Evolutionary conservation across 139 green algal genomes (phyloP).

Genomic region (Chlamydomonas incerta): DNA sequence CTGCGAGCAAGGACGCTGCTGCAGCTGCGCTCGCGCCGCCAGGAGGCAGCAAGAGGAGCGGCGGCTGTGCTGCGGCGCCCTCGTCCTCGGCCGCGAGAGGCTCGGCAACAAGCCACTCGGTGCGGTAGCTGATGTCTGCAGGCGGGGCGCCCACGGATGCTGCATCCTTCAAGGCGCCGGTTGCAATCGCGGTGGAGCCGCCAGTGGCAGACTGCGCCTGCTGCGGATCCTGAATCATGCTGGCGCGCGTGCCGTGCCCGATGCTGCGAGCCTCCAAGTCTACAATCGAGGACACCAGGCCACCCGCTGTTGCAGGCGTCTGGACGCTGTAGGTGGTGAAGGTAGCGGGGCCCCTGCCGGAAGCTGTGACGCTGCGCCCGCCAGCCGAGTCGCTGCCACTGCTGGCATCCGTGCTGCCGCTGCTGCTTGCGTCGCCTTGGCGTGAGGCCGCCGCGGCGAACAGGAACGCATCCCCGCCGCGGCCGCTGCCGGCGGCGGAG

Average conservation of each 20-base stretch:
- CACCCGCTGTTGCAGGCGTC: neutral
- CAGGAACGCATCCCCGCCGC: neutral
- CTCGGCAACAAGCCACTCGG: slow-evolving; percentile 1
- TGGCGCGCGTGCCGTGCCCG: neutral
- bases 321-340: neutral
- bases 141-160: no score
- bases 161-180: no score
- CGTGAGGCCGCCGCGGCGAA: neutral
- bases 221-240: neutral
- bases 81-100: slow-evolving; percentile 4
- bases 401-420: neutral
- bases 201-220: neutral
- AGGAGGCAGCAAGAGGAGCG: no score
- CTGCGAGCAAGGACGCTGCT: neutral
- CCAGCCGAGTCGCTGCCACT: neutral
- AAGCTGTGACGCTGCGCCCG: no score
- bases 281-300: neutral
- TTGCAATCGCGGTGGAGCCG: no score
- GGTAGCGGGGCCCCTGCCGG: neutral
- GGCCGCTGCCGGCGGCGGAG: no score
- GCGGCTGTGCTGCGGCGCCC: neutral
- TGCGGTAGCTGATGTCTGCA: neutral
- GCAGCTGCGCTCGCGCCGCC: no score
- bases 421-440: no score
- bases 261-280: slow-evolving; percentile 16